Conservation (phyloP, 257 asterid genomes). For the Nicotiana paniculata region DNA sequence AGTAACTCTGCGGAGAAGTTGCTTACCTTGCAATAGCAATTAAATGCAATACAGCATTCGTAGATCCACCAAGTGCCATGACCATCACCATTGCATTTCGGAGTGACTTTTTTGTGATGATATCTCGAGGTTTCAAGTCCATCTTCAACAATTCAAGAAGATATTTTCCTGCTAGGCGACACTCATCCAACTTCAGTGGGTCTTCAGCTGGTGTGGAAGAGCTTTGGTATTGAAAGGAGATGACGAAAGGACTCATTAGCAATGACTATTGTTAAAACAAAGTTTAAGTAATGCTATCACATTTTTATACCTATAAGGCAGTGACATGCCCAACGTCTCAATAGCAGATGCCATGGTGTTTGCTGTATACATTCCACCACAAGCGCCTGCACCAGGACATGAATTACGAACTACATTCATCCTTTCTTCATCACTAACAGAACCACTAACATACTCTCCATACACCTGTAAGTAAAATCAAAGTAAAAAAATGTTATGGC, state of each 20-base stretch:
- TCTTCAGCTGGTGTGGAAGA: constrained; percentile 99
- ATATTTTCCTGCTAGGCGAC: constrained; percentile 94
- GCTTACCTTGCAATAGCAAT: constrained; percentile 92
- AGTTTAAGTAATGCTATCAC: not conserved
- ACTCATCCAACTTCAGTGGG: constrained; percentile 86
- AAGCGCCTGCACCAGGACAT: constrained; percentile 99
- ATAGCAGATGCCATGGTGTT: constrained; percentile 99
- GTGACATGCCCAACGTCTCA: constrained; percentile 95
- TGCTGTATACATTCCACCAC: constrained; percentile 99
- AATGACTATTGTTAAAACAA: not conserved
- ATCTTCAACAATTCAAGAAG: constrained; percentile 73
- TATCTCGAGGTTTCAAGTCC: constrained; percentile 93
- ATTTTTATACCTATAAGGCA: constrained; percentile 74
- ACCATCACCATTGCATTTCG: constrained; percentile 90
- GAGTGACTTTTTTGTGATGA: constrained; percentile 72
- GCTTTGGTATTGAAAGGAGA: constrained; percentile 28
- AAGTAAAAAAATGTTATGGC: not conserved
- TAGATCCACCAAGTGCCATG: constrained; percentile 98
- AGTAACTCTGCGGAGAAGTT: not conserved
- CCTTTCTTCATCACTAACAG: constrained; percentile 72
- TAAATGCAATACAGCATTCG: constrained; percentile 98
- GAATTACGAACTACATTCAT: constrained; percentile 85
- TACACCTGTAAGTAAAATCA: constrained; percentile 46
- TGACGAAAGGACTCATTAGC: constrained; percentile 3
- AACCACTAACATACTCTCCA: constrained; percentile 93